A percentile compares a stretch with the other conserved stretches of the same genome.
phyloP scores from a whole-genome alignment of 2,329 filamentous ascomycete genomes.

The Alternaria sp. region DNA sequence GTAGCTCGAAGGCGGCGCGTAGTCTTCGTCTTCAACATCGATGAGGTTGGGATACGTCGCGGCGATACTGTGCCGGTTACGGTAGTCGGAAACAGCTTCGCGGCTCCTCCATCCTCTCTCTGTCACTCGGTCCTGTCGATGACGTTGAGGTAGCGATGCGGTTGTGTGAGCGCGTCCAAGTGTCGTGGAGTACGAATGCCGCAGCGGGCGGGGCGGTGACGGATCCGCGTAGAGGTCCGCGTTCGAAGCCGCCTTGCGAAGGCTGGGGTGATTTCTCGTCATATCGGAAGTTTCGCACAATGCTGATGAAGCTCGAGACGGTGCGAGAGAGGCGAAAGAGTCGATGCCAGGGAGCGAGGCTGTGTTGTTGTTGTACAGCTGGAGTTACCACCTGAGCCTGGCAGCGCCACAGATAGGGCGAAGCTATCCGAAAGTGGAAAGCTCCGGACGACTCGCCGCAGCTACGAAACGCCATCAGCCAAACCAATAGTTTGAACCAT shows the following conservation, averaged over 20 bases:
- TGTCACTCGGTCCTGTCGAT: constrained; percentile 22
- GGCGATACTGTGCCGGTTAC: constrained; percentile 40
- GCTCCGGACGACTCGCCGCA: constrained; percentile 10
- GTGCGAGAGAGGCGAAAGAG: neutral
- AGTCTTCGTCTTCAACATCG: constrained; percentile 39
- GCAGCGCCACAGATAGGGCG: constrained; percentile 17
- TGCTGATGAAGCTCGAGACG: neutral
- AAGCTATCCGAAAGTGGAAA: constrained; percentile 14
- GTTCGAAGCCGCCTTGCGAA: constrained; percentile 45
- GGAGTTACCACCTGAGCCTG: neutral
- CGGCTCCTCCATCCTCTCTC: constrained; percentile 14
- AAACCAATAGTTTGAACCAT: neutral
- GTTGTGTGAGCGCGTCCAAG: constrained; percentile 43
- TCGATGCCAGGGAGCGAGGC: neutral
- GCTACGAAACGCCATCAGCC: neutral
- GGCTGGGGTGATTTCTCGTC: constrained; percentile 47
- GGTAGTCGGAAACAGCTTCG: constrained; percentile 12
- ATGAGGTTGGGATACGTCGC: constrained; percentile 38
- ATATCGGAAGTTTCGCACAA: constrained; percentile 21
- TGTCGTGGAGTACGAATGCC: constrained; percentile 31
- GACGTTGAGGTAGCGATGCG: constrained; percentile 30
- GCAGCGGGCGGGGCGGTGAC: constrained; percentile 35
- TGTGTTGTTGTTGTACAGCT: constrained; percentile 7
- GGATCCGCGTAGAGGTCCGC: constrained; percentile 48
- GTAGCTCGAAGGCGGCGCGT: constrained; percentile 16